Conservation (phyloP, 805 yeast genomes). For the Metschnikowia baotianmanensis region DNA sequence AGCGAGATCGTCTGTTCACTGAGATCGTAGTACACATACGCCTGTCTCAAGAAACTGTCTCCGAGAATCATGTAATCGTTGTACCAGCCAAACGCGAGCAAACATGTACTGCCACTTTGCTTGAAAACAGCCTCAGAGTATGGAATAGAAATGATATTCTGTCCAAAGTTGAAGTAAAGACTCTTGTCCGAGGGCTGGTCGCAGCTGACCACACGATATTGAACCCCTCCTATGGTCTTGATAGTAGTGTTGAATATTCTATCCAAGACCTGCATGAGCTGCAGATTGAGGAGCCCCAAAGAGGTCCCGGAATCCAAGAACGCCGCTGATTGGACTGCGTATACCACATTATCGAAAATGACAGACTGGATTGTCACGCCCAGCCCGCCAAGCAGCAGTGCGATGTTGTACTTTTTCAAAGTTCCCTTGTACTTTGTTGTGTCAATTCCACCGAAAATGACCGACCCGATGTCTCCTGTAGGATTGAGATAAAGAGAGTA, state of each 20-base stretch:
- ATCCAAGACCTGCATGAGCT: slow-evolving; percentile 8
- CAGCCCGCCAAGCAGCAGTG: neutral
- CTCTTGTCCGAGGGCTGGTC: slow-evolving; percentile 13
- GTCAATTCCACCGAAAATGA: slow-evolving; percentile 43
- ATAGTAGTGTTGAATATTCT: slow-evolving; percentile 3
- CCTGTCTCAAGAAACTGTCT: slow-evolving; percentile 17
- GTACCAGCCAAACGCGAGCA: slow-evolving; percentile 11
- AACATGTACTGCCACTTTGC: slow-evolving; percentile 8
- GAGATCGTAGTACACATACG: slow-evolving; percentile 18
- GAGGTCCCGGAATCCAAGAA: slow-evolving; percentile 15
- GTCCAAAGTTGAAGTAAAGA: slow-evolving; percentile 11
- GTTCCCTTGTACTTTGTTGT: slow-evolving; percentile 31
- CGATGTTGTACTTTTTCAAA: slow-evolving; percentile 5
- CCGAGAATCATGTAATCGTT: slow-evolving; percentile 12
- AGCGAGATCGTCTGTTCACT: slow-evolving; percentile 13
- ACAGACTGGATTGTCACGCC: slow-evolving; percentile 7
- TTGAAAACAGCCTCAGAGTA: slow-evolving; percentile 8
- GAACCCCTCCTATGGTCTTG: slow-evolving; percentile 3
- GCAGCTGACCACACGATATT: slow-evolving; percentile 10
- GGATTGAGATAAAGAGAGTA: slow-evolving; percentile 46
- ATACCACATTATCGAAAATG: slow-evolving; percentile 6
- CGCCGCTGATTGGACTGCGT: slow-evolving; percentile 1
- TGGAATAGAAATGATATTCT: slow-evolving; percentile 3
- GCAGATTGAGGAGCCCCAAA: slow-evolving; percentile 5
- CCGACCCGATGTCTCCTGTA: slow-evolving; percentile 24